Evolutionary conservation across 2,329 filamentous ascomycete species (phyloP), one percentile per base, ranked within the genome.

Genomic region (Pseudogymnoascus verrucosus): DNA sequence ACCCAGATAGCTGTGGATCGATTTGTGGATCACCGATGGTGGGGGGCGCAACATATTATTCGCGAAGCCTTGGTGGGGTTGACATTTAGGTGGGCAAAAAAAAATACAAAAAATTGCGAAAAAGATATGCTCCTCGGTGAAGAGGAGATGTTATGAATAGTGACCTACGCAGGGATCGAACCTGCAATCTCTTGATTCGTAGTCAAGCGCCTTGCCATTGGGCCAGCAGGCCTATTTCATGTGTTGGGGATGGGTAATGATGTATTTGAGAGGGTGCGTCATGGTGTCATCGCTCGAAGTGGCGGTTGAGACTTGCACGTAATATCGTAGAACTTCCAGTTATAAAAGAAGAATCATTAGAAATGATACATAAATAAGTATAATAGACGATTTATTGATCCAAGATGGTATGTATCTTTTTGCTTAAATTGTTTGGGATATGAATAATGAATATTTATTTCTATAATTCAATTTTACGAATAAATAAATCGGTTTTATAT

Each of bases 151-250:
- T 54, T 54, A 31, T 54, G 47, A 54, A 54, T 62, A 63, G 61
- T 65, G 63, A 65, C 63, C 63, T 61, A 65, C 51, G 63, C 68
- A 69, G 70, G 69, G 70, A 67, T 71, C 70, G 70, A 74, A 74
- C 73, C 73, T 72, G 69, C 66, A 75, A 75, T 76, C 74, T 75
- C 73, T 75, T 76, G 74, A 76, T 76, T 80, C 79, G 79, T 80
- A 82, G 79, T 81, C 79, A 82, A 80, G 77, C 79, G 78, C 79
- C 79, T 81, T 82, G 78, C 79, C 79, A 82, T 82, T 82, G 79
- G 79, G 79, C 79, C 79, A 82, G 68, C 71, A 64, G 67, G 64
- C 67, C 67, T 26, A 44, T 65, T 64, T 37, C 47, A 31, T 54
- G 47, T 31, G 3, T 10, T 54, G 8, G 2, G 8, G 4, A 31